Evolutionary conservation across 441 rosid genomes (phyloP), one percentile per base, ranked within the genome.

Genomic region (Syzygium malaccense): DNA sequence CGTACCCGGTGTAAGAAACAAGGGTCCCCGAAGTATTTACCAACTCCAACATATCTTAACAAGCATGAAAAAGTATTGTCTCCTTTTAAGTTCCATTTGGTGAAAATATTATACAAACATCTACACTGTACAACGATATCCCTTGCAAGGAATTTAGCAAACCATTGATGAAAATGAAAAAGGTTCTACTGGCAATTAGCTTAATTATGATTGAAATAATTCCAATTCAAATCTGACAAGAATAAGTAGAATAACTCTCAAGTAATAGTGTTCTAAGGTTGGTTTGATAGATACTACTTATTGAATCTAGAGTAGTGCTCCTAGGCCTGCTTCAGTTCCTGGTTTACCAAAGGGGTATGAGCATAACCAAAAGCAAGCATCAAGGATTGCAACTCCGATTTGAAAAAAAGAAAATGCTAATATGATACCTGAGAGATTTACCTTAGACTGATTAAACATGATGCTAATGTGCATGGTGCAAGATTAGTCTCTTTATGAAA

Each of bases 51-150:
- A n/a, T n/a, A n/a, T n/a, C 64, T 58, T 58, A 26, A 26, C 15
- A 26, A 26, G 30, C n/a, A 58, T 11, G 15, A 25, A 0, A 58
- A 26, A 0, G 2, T 0, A 25, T 57, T 26, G 62, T 26, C 64
- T 58, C 66, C 32, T 26, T 58, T 28, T 14, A 28, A 14, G 66
- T 60, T 60, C 9, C 4, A 60, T 0, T 18, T 0, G 18, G 9
- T 60, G 18, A 28, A 60, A 60, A 28, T 60, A 28, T 60, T 13
- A 28, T 60, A 60, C 66, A 28, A 3, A 26, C 2, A 6, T 60
- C 4, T 28, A 26, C 66, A 1, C 0, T 60, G 66, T 60, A 0
- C 66, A 28, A 28, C 32, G 2, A 60, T 60, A 12, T 60, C 32
- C 2, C 32, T 60, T 6, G 32, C 32, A 60, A 60, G 32, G 9